Evolutionary conservation across 805 yeast species (phyloP), one percentile per base, ranked within the genome.

Genomic region (Kluyveromyces dobzhanskii): DNA sequence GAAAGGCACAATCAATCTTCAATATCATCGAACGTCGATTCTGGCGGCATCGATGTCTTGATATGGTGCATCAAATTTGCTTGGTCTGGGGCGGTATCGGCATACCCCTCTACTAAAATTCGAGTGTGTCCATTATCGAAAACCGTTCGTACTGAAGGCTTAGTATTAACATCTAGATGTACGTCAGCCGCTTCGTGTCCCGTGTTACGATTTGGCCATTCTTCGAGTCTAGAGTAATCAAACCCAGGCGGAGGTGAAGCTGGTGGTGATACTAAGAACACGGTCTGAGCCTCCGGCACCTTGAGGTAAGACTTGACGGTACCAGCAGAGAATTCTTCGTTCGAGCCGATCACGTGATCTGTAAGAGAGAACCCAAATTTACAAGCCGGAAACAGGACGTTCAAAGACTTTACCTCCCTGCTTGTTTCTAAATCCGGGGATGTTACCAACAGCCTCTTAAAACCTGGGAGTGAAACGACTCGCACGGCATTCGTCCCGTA

Each of bases 251-350:
- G 69, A 1, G 70, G 70, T 3, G 70, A 65, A 4, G 61, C 53
- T 13, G 70, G 70, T 5, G 71, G 71, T 0, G 70, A 64, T 4
- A 66, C 59, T 31, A 66, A 42, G 44, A 66, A 66, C 55, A 62
- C 42, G 35, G 58, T 51, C 6, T 54, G 48, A 30, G 56, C 46
- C 31, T 49, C 46, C 8, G 71, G 71, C 9, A 66, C 49, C 32
- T 56, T 32, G 12, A 66, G 43, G 35, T 57, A 58, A 19, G 49
- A 42, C 35, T 40, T 45, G 18, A 11, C 32, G n/a, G 30, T 12
- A 26, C 14, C 26, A 12, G 11, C 17, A 5, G n/a, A n/a, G n/a
- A n/a, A n/a, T n/a, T n/a, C n/a, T n/a, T n/a, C n/a, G 11, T 27
- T 14, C 13, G 7, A 17, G 3, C 21, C 13, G n/a, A 12, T 24